Evolutionary conservation across 2,329 filamentous ascomycete species (phyloP).

Genomic region (Nemania serpens): DNA sequence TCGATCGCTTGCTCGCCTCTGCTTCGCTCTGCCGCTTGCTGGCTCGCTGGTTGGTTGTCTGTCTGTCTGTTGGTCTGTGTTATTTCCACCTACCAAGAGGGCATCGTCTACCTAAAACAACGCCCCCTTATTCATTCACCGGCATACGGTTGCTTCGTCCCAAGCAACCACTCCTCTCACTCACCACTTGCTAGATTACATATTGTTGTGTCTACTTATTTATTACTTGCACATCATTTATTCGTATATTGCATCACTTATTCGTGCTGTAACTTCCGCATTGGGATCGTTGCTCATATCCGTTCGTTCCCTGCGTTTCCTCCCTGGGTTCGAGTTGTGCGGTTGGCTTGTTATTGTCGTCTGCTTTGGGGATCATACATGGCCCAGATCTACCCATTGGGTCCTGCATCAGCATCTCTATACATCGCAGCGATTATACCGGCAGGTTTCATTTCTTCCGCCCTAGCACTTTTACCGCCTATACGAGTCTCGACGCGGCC

Average conservation of each 20-base stretch:
- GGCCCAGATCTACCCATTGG: constrained; percentile 38
- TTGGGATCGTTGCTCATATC: constrained; percentile 26
- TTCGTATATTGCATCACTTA: constrained; percentile 36
- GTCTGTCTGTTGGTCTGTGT: background rate
- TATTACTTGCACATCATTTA: constrained; percentile 29
- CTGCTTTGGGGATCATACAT: constrained; percentile 35
- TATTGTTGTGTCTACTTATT: constrained; percentile 29
- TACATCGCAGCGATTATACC: constrained; percentile 34
- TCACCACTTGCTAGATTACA: constrained; percentile 30
- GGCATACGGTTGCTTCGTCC: constrained; percentile 30
- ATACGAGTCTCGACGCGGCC: constrained; percentile 40
- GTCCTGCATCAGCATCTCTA: constrained; percentile 31
- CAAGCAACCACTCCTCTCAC: constrained; percentile 32
- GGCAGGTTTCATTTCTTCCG: constrained; percentile 43
- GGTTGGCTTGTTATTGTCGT: constrained; percentile 33
- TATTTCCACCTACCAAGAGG: background rate
- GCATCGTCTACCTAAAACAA: background rate
- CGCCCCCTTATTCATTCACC: constrained; percentile 19
- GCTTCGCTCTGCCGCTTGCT: background rate
- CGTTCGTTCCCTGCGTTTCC: constrained; percentile 29
- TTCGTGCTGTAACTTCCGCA: constrained; percentile 38
- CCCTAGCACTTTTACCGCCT: constrained; percentile 40
- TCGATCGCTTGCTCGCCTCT: constrained; percentile 9
- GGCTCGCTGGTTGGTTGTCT: constrained; percentile 4
- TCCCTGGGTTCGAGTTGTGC: constrained; percentile 32